phyloP scores from a whole-genome alignment of 768 basidiomycete species.

The Rhizopogon sp. region DNA sequence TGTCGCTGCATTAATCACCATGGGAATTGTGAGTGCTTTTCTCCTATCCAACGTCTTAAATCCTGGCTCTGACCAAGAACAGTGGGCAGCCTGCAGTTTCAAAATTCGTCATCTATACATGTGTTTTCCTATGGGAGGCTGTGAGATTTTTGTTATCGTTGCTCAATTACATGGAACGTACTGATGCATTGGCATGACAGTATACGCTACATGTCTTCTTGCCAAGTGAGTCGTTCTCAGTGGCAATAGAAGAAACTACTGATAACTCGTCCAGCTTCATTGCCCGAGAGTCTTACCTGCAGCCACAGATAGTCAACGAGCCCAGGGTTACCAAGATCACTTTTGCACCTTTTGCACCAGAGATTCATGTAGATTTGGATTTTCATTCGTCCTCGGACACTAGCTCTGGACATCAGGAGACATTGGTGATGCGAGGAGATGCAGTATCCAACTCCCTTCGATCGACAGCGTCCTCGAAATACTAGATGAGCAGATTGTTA shows the following conservation, averaged over 20 bases:
- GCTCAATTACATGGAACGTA: background rate
- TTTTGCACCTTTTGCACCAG: background rate
- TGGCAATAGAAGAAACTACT: background rate
- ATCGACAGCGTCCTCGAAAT: background rate
- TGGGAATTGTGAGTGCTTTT: conserved; percentile 13
- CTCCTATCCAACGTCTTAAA: background rate
- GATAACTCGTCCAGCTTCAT: conserved; percentile 13
- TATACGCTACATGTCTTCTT: conserved; percentile 24
- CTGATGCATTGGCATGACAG: conserved; percentile 2
- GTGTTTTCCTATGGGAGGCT: conserved; percentile 20
- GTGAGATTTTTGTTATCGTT: conserved; percentile 8
- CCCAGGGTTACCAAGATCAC: background rate
- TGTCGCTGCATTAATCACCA: conserved; percentile 8
- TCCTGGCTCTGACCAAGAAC: background rate
- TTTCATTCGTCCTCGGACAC: background rate
- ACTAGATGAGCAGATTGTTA: too few relatives aligned
- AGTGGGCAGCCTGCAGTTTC: conserved; percentile 18
- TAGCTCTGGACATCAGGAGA: background rate
- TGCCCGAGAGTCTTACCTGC: conserved; percentile 24
- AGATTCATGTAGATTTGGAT: background rate
- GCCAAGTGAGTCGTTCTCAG: conserved; percentile 17
- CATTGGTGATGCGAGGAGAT: background rate
- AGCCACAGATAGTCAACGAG: background rate
- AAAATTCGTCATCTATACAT: conserved; percentile 17
- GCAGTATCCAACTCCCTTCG: too few relatives aligned